phyloP scores from a whole-genome alignment of 495 filamentous ascomycete genomes.

The Neurospora tetrasperma region DNA sequence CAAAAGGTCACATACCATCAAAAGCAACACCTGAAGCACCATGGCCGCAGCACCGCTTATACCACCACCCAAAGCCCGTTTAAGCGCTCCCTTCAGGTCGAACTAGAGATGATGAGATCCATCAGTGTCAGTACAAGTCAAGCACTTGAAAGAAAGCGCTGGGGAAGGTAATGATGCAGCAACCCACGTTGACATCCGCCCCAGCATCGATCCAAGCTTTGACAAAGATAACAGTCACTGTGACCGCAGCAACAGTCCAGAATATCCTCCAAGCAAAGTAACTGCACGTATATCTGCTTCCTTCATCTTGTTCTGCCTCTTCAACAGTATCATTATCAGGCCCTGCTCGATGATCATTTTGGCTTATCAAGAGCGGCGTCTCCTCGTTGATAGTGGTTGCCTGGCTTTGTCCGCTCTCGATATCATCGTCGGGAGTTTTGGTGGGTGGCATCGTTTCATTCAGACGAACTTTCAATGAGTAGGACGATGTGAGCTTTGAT shows the following conservation, averaged over 20 bases:
- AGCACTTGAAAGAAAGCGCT: too few relatives aligned
- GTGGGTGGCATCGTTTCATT: background rate
- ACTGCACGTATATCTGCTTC: background rate
- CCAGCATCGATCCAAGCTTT: conserved; percentile 26
- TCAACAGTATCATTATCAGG: background rate
- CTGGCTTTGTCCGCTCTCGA: background rate
- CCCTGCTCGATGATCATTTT: background rate
- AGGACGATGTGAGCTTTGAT: background rate
- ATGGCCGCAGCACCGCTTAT: conserved; percentile 25
- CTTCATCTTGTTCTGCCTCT: background rate
- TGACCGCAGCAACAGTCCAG: conserved; percentile 8
- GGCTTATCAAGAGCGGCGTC: background rate
- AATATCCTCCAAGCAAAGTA: conserved; percentile 15
- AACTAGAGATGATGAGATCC: conserved; percentile 14
- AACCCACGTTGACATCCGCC: conserved; percentile 19
- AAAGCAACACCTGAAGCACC: conserved; percentile 26
- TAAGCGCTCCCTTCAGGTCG: conserved; percentile 18
- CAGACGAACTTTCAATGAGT: background rate
- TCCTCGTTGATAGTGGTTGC: background rate
- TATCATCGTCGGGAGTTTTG: background rate
- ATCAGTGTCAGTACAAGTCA: background rate
- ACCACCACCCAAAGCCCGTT: conserved; percentile 22
- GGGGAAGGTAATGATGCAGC: too few relatives aligned
- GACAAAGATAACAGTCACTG: conserved; percentile 18
- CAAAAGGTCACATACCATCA: conserved; percentile 16